Evolutionary conservation across 345 rosid species (phyloP), one percentile per base, ranked within the genome.

Genomic region (Salix udensis): DNA sequence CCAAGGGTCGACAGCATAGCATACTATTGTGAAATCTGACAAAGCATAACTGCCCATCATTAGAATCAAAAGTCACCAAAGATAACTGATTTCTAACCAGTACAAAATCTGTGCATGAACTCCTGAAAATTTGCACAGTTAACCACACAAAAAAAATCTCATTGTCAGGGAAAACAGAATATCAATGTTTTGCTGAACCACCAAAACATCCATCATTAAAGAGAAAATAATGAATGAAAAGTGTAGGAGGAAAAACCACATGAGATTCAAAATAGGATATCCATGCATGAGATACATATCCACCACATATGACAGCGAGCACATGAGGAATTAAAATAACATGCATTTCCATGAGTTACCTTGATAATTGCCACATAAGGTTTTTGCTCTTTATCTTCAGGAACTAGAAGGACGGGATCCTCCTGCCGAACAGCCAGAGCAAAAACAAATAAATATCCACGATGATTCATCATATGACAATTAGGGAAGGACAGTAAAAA

Each of bases 281-380:
- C 21, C n/a, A 26, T 16, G 13, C 39, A 69, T 37, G 15, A 76
- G 21, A 39, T 68, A 36, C 23, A 7, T 21, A 28, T 60, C 46
- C 65, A 19, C 9, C n/a, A 46, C 3, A 24, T 11, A 6, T 31
- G 10, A 68, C 7, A 18, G 24, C 1, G 31, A 37, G 37, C 46
- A 75, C n/a, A 24, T 13, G 40, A 60, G 40, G n/a, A 73, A 30
- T 8, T 40, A 26, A 24, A n/a, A 67, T 4, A 36, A 52, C 30
- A 62, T 31, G 69, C 13, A 77, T 6, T 30, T n/a, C 71, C 60
- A 75, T 21, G 48, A 69, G 68, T 78, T 86, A 96, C 99, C 98
- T 96, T 96, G 74, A 96, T 92, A 73, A 96, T 92, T 66, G 99
- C 99, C 36, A 94, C 98, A 80, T 96, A 94, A 46, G 99, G 98